Base-by-base conservation (phyloP, 2,329 filamentous ascomycete genomes). In the Huntiella savannae region DNA sequence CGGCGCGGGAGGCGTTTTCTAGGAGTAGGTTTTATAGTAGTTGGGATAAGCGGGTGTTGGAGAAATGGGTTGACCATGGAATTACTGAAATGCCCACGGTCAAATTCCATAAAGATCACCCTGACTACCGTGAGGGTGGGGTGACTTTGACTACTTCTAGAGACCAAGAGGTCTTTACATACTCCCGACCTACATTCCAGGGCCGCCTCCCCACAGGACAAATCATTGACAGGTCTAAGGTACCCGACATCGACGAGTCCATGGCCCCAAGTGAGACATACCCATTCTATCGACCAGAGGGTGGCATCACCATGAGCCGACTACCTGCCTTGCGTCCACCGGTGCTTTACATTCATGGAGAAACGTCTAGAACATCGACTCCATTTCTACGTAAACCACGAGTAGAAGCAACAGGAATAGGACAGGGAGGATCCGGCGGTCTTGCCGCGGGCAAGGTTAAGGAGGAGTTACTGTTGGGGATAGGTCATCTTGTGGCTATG, bases 401-500 rank as follows among this genome's bases (percentile, higher is more conserved):
- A 59, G 63, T 83, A 58, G 60, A 65, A 1, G 51, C 63, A n/a
- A 85, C 79, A 0, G 82, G 82, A 1, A 60, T 62, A 0, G 81
- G 75, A 0, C 61, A 71, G 0, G 78, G 81, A 5, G 82, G 83
- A 1, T 80, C 75, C 53, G 73, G 84, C 13, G 72, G 80, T 41
- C 65, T 58, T 3, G 60, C 62, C n/a, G 70, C 70, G 10, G 83
- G 81, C 0, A 67, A 75, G 40, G 86, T 94, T 2, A 68, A 66
- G 47, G 69, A 77, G 52, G 69, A 82, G 4, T 65, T 75, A 12
- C 61, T 91, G 5, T 62, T 79, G 22, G 70, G 70, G 0, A 67
- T 70, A 4, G 85, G 87, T 0, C 88, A 96, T 60, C 60, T 95
- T 37, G 73, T 95, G 22, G 80, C 87, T 0, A 82, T 94, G 73